Base-by-base conservation (phyloP, 2,329 filamentous ascomycete species). In the Penicillium sclerotiorum region DNA sequence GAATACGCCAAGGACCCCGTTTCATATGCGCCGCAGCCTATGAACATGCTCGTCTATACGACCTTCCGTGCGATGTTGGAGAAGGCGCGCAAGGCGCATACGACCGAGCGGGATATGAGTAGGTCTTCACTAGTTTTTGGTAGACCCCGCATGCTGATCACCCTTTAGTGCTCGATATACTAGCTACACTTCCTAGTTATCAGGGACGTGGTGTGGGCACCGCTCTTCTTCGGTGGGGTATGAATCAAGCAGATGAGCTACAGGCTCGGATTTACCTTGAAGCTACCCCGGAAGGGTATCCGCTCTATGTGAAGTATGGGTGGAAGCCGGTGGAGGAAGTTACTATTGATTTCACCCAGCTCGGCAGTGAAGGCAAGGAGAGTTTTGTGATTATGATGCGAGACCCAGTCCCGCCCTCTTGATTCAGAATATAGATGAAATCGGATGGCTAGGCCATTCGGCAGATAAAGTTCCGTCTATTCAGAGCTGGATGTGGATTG, bases 221-320 rank as follows among this genome's bases (percentile, higher is more conserved):
- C 12, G 61, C 64, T 23, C 46, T 83, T 18, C 56, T 83, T 32
- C 61, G 63, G 21, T 83, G 77, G 77, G 80, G 80, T 0, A 50
- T 76, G 6, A 62, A 71, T 21, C 68, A 65, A 52, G 77, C 78
- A 1, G 79, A 81, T 56, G 66, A 62, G 5, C 72, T 70, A 1
- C 67, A 72, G 0, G 54, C 68, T 12, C 73, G 76, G 37, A 70
- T 73, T 8, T 83, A 77, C 60, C 62, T 83, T 1, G 79, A 82
- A 50, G 76, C 79, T 8, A 80, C 79, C 38, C 72, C 70, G 0
- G 71, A 70, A 13, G 80, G 77, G 2, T 73, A 67, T 49, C 69
- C 66, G 1, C 45, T 81, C 15, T 83, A 83, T 64, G 61, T 71
- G 50, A 76, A 71, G 53, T 69, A 75, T 57, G 80, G 79, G 3